phyloP scores from a whole-genome alignment of 2,329 filamentous ascomycete genomes.

The Zymoseptoria ardabiliae region DNA sequence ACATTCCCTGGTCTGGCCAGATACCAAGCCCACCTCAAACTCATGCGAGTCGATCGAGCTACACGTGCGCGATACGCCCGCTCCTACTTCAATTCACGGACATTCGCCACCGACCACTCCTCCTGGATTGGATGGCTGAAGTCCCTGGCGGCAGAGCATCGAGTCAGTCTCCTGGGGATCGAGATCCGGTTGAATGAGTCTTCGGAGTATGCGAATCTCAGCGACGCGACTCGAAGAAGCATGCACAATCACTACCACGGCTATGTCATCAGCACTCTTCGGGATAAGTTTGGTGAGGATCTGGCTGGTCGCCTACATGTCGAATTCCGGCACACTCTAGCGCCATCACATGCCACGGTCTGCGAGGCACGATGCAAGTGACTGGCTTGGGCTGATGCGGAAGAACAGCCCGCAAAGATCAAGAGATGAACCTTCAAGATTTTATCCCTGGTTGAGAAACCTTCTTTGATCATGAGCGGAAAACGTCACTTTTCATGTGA shows the following conservation, averaged over 20 bases:
- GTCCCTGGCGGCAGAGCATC: not conserved
- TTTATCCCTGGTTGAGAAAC: not conserved
- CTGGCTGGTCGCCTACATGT: not conserved
- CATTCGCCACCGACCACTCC: not conserved
- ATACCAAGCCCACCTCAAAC: not conserved
- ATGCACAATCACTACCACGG: not conserved
- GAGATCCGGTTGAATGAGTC: not conserved
- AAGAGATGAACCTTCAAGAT: not conserved
- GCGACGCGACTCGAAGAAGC: not conserved
- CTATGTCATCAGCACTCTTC: not conserved
- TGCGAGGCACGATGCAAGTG: not conserved
- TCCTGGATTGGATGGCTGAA: not conserved
- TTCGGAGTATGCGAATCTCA: not conserved
- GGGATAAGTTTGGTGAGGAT: not conserved
- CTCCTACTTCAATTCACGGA: not conserved
- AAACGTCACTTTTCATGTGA: not conserved
- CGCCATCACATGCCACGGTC: too few relatives aligned
- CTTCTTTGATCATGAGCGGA: not conserved
- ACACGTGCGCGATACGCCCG: not conserved
- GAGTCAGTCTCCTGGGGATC: not conserved
- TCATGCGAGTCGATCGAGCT: not conserved
- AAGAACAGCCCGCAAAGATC: not conserved
- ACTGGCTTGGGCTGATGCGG: not conserved
- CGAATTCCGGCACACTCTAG: not conserved
- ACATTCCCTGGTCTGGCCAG: not conserved